Conservation (phyloP, 2,329 filamentous ascomycete genomes). For the Aspergillus proliferans region DNA sequence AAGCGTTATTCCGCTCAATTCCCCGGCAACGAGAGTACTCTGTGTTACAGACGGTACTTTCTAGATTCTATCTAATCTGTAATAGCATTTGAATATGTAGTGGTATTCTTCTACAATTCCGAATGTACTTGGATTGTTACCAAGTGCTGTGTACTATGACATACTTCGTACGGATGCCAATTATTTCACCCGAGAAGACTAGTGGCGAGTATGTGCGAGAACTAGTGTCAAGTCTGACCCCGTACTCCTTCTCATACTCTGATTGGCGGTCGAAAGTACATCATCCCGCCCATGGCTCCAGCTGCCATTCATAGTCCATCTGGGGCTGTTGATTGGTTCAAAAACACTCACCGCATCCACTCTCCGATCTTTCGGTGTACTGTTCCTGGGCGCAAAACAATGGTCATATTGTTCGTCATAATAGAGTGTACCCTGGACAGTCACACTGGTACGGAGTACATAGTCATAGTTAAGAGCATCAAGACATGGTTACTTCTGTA, state of each 20-base stretch:
- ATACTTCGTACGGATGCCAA: too few species aligned
- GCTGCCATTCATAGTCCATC: conserved; percentile 18
- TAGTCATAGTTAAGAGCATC: neutral
- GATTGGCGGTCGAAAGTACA: conserved; percentile 20
- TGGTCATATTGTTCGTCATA: neutral
- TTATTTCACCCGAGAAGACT: too few species aligned
- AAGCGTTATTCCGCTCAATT: neutral
- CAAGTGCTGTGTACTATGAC: too few species aligned
- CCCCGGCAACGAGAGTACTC: neutral
- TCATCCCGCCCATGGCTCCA: conserved; percentile 24
- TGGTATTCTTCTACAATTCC: too few species aligned
- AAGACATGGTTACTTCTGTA: neutral
- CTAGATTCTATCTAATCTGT: too few species aligned
- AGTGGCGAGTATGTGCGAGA: too few species aligned
- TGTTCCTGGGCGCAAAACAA: neutral
- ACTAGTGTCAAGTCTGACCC: too few species aligned
- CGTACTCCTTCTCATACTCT: too few species aligned
- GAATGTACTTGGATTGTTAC: too few species aligned
- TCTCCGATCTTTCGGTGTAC: conserved; percentile 20
- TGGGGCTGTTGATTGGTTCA: conserved; percentile 9
- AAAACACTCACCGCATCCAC: conserved; percentile 8
- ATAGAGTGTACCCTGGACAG: neutral
- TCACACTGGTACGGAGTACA: too few species aligned
- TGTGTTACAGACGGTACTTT: too few species aligned
- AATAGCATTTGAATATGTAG: too few species aligned